Evolutionary conservation across 1,284 basidiomycete species (phyloP), one percentile per base, ranked within the genome.

Genomic region (Naganishia sp.): DNA sequence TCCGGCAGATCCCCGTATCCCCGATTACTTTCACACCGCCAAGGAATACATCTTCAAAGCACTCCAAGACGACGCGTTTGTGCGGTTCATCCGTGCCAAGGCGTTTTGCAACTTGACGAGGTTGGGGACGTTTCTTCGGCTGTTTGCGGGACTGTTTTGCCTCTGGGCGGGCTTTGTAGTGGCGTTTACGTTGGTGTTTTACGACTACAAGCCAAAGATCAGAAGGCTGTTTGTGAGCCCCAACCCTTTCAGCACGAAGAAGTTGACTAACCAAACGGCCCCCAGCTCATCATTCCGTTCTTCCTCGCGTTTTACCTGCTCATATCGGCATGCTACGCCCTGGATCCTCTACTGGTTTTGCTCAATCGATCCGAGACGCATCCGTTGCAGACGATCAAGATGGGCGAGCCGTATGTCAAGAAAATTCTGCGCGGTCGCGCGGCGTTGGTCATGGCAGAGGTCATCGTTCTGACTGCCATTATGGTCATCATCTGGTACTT

Each of bases 21-120:
- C 95, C 13, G 95, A 98, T 78, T 90, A 98, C 83, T 99, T 97
- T 82, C 92, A 98, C 77, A 82, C 88, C 2, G 95, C 98, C 81
- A 98, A 99, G 82, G 92, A 96, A 75, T 97, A 96, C 76, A 93
- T 94, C 75, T 96, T 95, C 84, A 85, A 92, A 63, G 92, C 92
- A 5, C 95, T 97, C 88, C 94, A 97, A 77, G 90, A 94, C 79
- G 94, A 97, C 75, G 90, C 92, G n/a, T 98, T 95, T 83, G 92
- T 93, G 52, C 85, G 94, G 3, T 99, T 99, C 85, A 82, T 99
- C 63, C 86, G 95, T 65, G 88, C 92, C 5, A 99, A 99, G 80
- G 94, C 94, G 10, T 99, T 98, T 76, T 92, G 93, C 47, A 99
- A 99, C 79, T 82, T 99, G 65, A 97, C 94, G 0, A 93, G 94